Evolutionary conservation across 2,329 filamentous ascomycete genomes (phyloP), one percentile per base, ranked within the genome.

Genomic region (Aspergillus sp.): DNA sequence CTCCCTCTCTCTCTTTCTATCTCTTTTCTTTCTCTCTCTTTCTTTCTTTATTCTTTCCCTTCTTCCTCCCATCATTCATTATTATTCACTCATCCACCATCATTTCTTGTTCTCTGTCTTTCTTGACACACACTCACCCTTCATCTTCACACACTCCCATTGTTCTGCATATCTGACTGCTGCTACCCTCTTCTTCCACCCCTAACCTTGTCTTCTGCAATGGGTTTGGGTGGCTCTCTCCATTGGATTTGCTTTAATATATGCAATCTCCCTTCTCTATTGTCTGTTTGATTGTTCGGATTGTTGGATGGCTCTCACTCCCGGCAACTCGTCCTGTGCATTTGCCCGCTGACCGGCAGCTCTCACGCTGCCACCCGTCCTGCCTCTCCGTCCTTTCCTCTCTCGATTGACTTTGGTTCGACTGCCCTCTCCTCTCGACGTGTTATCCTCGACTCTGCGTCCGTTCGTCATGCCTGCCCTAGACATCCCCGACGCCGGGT

Each of bases 331-430:
- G 50, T 48, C 50, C 55, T 57, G 57, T 64, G 58, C 56, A 64
- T 57, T 62, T 57, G 61, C 60, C 62, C 60, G 62, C 58, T 66
- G 61, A 65, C 60, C 57, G 63, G 62, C 63, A 66, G 62, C 62
- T 56, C 51, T 55, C 50, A 64, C 63, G 59, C 63, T 66, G 61
- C 62, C 56, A 54, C 54, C 61, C 58, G 61, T 55, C 43, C 47
- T 47, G 56, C 50, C 30, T 43, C 42, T 36, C 40, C 43, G 45
- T 46, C 41, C 44, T 43, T 48, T 47, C 42, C 47, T 54, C 55
- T 55, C 46, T 43, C 45, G 42, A 41, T 34, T 40, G 43, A 44
- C 29, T 32, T 45, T 30, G 42, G 32, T 48, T 40, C 28, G 19
- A 19, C 19, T 19, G 19, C 19, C 41, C 44, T 33, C 32, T 43